Evolutionary conservation across 306 rosid genomes (phyloP).

Genomic region (Vicia sativa): DNA sequence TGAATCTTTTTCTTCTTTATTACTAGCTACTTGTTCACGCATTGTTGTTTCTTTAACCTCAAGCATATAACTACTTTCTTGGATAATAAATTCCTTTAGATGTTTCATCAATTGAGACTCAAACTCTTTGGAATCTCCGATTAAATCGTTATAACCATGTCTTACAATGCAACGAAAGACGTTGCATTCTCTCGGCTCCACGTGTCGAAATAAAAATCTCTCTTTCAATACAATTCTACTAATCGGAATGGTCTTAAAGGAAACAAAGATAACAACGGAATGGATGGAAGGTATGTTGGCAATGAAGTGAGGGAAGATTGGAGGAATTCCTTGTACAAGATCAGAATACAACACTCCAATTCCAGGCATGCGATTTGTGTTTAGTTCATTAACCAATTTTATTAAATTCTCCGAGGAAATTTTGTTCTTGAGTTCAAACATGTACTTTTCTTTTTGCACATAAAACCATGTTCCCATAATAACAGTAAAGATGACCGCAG

Average conservation of each 20-base stretch:
- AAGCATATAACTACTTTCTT: too few species aligned
- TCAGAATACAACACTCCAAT: constrained; percentile 63
- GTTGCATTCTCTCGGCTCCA: constrained; percentile 54
- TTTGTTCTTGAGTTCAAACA: constrained; percentile 57
- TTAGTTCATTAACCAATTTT: constrained; percentile 37
- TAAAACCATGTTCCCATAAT: constrained; percentile 64
- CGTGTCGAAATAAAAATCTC: constrained; percentile 57
- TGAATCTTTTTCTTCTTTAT: too few species aligned
- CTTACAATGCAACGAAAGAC: constrained; percentile 68
- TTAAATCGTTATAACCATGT: constrained; percentile 57
- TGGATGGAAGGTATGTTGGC: constrained; percentile 58
- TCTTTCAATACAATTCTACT: constrained; percentile 50
- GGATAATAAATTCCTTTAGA: constrained; percentile 45
- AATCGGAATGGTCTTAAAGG: constrained; percentile 60
- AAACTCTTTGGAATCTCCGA: constrained; percentile 48
- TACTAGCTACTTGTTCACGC: too few species aligned
- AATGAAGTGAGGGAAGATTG: constrained; percentile 64
- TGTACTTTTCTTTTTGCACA: constrained; percentile 55
- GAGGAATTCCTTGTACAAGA: constrained; percentile 74
- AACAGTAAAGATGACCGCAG: constrained; percentile 43
- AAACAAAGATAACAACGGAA: constrained; percentile 58
- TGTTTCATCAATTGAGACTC: constrained; percentile 54
- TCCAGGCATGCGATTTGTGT: constrained; percentile 55
- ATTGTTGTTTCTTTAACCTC: too few species aligned
- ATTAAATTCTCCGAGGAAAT: constrained; percentile 46